Percentiles rank a stretch among this genome's conserved stretches.
Conservation (phyloP, 1,284 basidiomycete species). For the Cystobasidiaceae sp. region DNA sequence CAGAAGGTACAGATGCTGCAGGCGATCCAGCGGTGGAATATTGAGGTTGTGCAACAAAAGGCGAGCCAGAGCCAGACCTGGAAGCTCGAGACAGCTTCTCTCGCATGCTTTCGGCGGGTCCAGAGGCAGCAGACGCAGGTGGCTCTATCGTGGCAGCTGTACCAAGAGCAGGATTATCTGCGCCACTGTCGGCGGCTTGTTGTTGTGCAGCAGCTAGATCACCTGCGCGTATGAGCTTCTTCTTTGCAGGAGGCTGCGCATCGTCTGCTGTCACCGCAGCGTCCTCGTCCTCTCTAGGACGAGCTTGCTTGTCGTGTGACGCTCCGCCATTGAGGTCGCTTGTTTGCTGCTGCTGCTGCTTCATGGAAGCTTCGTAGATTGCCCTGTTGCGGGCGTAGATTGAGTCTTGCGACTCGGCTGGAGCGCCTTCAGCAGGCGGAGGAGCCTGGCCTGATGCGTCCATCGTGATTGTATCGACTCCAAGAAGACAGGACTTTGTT, state of each 20-base stretch:
- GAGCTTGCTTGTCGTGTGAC: neutral
- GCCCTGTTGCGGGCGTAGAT: conserved; percentile 27
- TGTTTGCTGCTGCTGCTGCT: neutral
- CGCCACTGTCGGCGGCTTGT: neutral
- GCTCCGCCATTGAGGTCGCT: neutral
- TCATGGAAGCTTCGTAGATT: conserved; percentile 16
- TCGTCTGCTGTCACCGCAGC: neutral
- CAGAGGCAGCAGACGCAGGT: neutral
- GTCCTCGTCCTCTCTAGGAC: conserved; percentile 8
- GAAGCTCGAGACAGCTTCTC: conserved; percentile 16
- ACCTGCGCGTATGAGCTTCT: conserved; percentile 28
- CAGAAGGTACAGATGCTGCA: neutral
- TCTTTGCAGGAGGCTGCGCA: neutral
- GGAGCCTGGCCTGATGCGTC: no score
- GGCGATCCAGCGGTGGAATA: neutral
- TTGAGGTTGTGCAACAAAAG: conserved; percentile 20
- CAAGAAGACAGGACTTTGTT: no score
- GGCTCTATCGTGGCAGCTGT: neutral
- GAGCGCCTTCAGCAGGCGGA: no score
- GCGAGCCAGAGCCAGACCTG: conserved; percentile 1
- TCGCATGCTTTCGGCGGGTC: conserved; percentile 23
- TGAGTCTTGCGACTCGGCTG: conserved; percentile 14
- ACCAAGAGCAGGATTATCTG: neutral
- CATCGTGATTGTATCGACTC: no score
- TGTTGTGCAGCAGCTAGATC: conserved; percentile 14